Evolutionary conservation across 306 rosid species (phyloP).

Genomic region (Vigna trinervia): DNA sequence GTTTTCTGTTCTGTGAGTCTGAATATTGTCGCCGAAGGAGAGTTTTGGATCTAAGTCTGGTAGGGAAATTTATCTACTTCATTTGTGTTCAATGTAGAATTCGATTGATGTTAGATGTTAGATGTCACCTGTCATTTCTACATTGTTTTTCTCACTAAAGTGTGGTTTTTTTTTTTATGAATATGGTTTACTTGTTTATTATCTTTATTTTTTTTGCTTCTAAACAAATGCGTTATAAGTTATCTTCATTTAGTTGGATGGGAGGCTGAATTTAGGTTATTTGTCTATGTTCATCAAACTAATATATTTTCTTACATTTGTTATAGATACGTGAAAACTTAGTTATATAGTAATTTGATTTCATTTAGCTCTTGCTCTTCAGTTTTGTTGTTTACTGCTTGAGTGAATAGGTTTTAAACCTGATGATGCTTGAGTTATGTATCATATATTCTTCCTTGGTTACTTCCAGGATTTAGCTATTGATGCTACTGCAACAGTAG

Average conservation of each 20-base stretch:
- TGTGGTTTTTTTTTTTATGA: not conserved
- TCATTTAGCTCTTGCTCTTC: conserved; percentile 14
- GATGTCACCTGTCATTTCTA: conserved; percentile 5
- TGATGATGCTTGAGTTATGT: conserved; percentile 10
- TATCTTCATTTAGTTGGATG: conserved; percentile 2
- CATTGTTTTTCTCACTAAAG: not conserved
- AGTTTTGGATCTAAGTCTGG: not conserved
- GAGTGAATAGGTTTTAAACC: conserved; percentile 24
- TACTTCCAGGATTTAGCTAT: conserved; percentile 81
- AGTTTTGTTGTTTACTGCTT: conserved; percentile 30
- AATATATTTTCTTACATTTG: not conserved
- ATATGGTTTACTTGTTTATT: not conserved
- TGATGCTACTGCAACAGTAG: conserved; percentile 88
- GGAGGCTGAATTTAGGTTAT: not conserved
- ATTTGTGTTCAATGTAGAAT: not conserved
- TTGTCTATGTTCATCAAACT: not conserved
- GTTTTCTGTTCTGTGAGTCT: too few relatives aligned
- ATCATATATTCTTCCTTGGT: conserved; percentile 36
- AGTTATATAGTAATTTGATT: not conserved
- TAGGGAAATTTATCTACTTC: not conserved
- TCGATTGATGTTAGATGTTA: not conserved
- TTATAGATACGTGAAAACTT: conserved; percentile 15
- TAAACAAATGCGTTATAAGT: not conserved
- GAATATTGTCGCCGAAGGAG: not conserved
- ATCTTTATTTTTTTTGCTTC: conserved; percentile 27